Conservation (phyloP, 805 yeast genomes). For the Candida xiaguanensis region DNA sequence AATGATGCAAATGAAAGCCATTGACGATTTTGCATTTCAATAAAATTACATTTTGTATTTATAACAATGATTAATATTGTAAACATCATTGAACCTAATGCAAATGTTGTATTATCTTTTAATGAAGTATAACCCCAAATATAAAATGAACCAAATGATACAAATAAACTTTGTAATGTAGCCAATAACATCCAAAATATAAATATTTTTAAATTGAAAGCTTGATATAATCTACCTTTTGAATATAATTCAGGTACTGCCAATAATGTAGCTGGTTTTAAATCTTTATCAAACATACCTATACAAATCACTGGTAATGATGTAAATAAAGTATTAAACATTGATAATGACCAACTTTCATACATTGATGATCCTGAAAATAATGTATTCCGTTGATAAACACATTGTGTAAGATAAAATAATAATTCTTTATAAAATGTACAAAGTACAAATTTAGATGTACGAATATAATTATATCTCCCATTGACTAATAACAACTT, state of each 20-base stretch:
- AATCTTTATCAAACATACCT: constrained; percentile 94
- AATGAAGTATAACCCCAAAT: constrained; percentile 70
- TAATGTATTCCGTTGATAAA: constrained; percentile 80
- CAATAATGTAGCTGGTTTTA: constrained; percentile 79
- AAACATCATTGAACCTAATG: constrained; percentile 74
- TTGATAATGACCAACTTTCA: constrained; percentile 94
- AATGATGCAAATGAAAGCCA: constrained; percentile 65
- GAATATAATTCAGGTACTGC: constrained; percentile 90
- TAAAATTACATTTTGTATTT: constrained; percentile 70
- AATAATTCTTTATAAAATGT: constrained; percentile 93
- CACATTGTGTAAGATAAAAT: constrained; percentile 83
- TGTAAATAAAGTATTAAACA: constrained; percentile 95
- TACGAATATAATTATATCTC: constrained; percentile 87
- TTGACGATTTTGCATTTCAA: constrained; percentile 77
- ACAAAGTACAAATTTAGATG: constrained; percentile 85
- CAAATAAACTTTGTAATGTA: constrained; percentile 63
- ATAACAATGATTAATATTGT: constrained; percentile 70
- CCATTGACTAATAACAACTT: constrained; percentile 92
- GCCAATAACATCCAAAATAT: constrained; percentile 77
- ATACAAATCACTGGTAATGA: constrained; percentile 86
- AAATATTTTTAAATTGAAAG: constrained; percentile 69
- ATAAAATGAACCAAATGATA: constrained; percentile 63
- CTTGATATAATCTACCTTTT: constrained; percentile 69
- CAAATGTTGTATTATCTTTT: constrained; percentile 73
- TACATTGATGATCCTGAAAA: constrained; percentile 92